Evolutionary conservation across 495 filamentous ascomycete species (phyloP).

Genomic region (Poronia punctata): DNA sequence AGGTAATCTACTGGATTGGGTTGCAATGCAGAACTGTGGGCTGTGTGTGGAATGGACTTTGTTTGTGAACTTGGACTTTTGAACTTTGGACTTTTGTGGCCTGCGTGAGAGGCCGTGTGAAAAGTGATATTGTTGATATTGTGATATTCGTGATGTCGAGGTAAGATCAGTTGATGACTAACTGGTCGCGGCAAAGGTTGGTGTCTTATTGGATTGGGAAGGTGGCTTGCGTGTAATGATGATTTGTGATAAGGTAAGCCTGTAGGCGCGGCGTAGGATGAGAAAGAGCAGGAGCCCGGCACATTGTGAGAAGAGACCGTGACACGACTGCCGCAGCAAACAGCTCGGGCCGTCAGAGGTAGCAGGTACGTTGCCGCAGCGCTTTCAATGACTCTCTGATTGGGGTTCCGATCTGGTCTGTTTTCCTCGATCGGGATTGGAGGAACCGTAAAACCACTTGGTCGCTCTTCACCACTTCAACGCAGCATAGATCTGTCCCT

Average conservation of each 20-base stretch:
- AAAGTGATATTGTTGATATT: too few species aligned
- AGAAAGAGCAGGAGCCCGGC: conserved; percentile 1
- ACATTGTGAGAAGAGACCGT: conserved; percentile 16
- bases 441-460: conserved; percentile 24
- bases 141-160: too few species aligned
- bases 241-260: conserved; percentile 6
- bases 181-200: too few species aligned
- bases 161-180: too few species aligned
- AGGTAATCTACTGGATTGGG: not conserved
- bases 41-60: too few species aligned
- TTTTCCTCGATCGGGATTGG: conserved; percentile 24
- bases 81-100: too few species aligned
- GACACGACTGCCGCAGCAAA: conserved; percentile 20
- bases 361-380: conserved; percentile 17
- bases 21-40: not conserved
- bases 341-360: conserved; percentile 13
- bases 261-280: not conserved
- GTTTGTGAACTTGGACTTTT: too few species aligned
- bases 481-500: conserved; percentile 12
- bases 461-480: conserved; percentile 8
- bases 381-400: conserved; percentile 15
- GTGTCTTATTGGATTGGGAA: too few species aligned
- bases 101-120: too few species aligned
- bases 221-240: conserved; percentile 3
- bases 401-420: conserved; percentile 12